Conservation (phyloP, 495 filamentous ascomycete species). For the Amorphotheca resinae region DNA sequence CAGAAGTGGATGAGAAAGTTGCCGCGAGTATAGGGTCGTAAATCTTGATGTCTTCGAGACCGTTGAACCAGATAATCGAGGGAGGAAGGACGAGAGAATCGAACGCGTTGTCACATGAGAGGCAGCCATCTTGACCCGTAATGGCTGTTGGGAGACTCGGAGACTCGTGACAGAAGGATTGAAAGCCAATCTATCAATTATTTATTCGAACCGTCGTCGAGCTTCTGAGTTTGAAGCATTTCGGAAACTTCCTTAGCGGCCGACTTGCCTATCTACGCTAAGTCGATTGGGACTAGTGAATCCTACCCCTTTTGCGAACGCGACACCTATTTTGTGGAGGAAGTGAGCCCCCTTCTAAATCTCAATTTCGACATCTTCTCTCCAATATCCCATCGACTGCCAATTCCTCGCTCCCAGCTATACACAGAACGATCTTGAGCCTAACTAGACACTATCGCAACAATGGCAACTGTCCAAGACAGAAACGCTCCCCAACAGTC, state of each 20-base stretch:
- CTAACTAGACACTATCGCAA: constrained; percentile 28
- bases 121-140: constrained; percentile 30
- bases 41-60: constrained; percentile 30
- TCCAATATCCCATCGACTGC: constrained; percentile 7
- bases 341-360: constrained; percentile 11
- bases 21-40: constrained; percentile 25
- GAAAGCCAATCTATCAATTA: neutral
- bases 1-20: constrained; percentile 30
- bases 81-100: constrained; percentile 28
- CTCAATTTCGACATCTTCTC: constrained; percentile 13
- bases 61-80: constrained; percentile 25
- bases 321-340: constrained; percentile 21
- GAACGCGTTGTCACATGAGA: constrained; percentile 23
- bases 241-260: constrained; percentile 3
- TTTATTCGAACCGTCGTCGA: neutral
- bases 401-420: constrained; percentile 7
- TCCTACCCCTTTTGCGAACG: constrained; percentile 17
- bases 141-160: neutral
- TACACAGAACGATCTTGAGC: constrained; percentile 19
- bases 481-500: constrained; percentile 26
- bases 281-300: constrained; percentile 7
- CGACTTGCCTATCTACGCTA: constrained; percentile 2
- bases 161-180: neutral
- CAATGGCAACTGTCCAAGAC: constrained; percentile 18
- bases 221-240: constrained; percentile 14